Evolutionary conservation across 371 early-diverging fungal genomes (phyloP).

Genomic region (Lichtheimia ornata): DNA sequence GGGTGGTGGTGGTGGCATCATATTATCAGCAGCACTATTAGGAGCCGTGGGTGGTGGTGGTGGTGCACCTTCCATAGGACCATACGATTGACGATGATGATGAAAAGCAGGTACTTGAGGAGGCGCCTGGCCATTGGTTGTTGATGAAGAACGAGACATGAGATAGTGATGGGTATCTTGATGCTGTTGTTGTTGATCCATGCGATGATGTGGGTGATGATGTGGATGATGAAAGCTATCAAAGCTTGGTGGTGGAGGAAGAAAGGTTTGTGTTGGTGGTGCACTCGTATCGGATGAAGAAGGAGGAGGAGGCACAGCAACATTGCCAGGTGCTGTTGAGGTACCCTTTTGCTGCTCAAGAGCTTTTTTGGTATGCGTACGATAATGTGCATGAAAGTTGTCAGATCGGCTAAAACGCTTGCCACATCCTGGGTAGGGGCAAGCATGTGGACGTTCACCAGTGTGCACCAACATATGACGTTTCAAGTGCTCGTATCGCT

Average conservation of each 20-base stretch:
- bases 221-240: background rate
- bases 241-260: slow-evolving; percentile 10
- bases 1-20: background rate
- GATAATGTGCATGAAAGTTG: slow-evolving; percentile 64
- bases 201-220: background rate
- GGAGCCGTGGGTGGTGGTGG: background rate
- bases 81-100: slow-evolving; percentile 3
- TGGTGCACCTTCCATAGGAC: slow-evolving; percentile 1
- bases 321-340: slow-evolving; percentile 21
- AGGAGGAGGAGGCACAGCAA: background rate
- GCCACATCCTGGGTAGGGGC: slow-evolving; percentile 67
- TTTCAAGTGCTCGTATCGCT: slow-evolving; percentile 84
- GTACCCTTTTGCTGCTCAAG: slow-evolving; percentile 29
- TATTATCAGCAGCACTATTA: no score
- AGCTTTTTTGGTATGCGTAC: slow-evolving; percentile 55
- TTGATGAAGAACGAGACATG: background rate
- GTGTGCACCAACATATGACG: slow-evolving; percentile 76
- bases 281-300: background rate
- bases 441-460: slow-evolving; percentile 66
- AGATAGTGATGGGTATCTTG: background rate
- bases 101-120: background rate
- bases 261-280: background rate
- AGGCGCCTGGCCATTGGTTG: background rate
- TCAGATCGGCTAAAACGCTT: slow-evolving; percentile 78
- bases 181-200: slow-evolving; percentile 1